Evolutionary conservation across 306 rosid genomes (phyloP).

Genomic region (Cotoneaster glaucophyllus): DNA sequence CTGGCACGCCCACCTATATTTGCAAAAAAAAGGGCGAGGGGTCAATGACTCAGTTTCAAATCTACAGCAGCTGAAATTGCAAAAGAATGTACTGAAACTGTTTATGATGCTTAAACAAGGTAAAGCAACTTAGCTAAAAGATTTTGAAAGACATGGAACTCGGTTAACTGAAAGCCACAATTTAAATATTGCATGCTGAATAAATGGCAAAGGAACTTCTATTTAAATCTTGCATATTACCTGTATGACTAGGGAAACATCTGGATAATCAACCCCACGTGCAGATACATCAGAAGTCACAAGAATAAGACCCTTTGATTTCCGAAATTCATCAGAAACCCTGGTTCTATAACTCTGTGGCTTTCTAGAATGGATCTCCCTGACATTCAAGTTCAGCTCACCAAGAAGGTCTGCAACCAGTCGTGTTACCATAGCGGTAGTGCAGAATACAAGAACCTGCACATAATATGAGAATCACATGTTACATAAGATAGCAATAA

Average conservation of each 20-base stretch:
- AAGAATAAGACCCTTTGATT: slow-evolving; percentile 83
- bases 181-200: not conserved
- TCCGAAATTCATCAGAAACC: slow-evolving; percentile 90
- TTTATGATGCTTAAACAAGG: not conserved
- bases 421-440: slow-evolving; percentile 93
- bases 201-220: not conserved
- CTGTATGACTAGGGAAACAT: slow-evolving; percentile 88
- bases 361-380: slow-evolving; percentile 97
- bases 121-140: not conserved
- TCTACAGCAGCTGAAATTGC: not conserved
- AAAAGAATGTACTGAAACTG: not conserved
- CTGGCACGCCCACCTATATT: slow-evolving; percentile 76
- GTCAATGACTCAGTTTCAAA: not conserved
- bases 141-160: not conserved
- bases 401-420: slow-evolving; percentile 81
- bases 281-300: slow-evolving; percentile 98
- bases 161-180: not conserved
- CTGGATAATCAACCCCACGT: slow-evolving; percentile 97
- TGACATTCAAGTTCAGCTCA: slow-evolving; percentile 78
- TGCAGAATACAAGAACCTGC: slow-evolving; percentile 94
- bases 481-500: not conserved
- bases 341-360: slow-evolving; percentile 83
- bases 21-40: not conserved
- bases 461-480: not conserved
- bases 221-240: slow-evolving; percentile 21